These are phyloP conservation scores for Ambrosia trifida DNA, from an alignment of 129 eudicot species.

Conservation along the genomic window DNA sequence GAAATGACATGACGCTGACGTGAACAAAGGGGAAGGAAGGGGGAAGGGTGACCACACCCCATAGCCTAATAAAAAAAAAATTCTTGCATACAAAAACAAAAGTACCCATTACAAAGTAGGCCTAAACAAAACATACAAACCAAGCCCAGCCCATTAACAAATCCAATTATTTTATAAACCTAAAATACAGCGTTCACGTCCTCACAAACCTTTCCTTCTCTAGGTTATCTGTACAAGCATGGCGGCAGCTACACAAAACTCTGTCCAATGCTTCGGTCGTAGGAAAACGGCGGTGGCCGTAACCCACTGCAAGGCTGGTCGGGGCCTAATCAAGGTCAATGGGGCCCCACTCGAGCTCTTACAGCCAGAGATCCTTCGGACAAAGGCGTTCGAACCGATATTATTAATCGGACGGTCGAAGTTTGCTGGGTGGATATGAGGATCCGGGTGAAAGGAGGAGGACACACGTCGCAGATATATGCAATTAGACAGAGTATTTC, in stretches of 20 bases:
- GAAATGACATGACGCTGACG: no score
- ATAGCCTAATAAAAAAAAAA: no score
- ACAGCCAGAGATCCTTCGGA: constrained; percentile 38
- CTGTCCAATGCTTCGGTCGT: constrained; percentile 39
- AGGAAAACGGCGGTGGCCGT: constrained; percentile 41
- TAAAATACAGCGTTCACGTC: no score
- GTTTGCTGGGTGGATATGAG: constrained; percentile 40
- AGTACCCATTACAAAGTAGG: no score
- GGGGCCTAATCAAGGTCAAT: constrained; percentile 37
- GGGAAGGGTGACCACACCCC: no score
- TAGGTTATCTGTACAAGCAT: background rate
- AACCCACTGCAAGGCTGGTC: constrained; percentile 37
- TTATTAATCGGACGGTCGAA: constrained; percentile 32
- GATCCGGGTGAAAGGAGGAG: constrained; percentile 41
- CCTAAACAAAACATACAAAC: no score
- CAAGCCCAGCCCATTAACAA: no score
- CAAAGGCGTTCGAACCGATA: constrained; percentile 39
- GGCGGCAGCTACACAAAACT: constrained; percentile 34
- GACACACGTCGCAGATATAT: constrained; percentile 38
- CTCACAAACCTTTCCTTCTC: no score
- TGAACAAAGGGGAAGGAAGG: no score
- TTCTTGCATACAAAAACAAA: no score
- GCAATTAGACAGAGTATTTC: constrained; percentile 36
- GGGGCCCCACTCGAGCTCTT: constrained; percentile 33
- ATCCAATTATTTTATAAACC: no score